Percentiles rank a stretch among this genome's conserved stretches.
These are phyloP conservation scores for Eurotiales sp. DNA, from an alignment of 2,329 filamentous ascomycete species.

Conservation along the genomic window DNA sequence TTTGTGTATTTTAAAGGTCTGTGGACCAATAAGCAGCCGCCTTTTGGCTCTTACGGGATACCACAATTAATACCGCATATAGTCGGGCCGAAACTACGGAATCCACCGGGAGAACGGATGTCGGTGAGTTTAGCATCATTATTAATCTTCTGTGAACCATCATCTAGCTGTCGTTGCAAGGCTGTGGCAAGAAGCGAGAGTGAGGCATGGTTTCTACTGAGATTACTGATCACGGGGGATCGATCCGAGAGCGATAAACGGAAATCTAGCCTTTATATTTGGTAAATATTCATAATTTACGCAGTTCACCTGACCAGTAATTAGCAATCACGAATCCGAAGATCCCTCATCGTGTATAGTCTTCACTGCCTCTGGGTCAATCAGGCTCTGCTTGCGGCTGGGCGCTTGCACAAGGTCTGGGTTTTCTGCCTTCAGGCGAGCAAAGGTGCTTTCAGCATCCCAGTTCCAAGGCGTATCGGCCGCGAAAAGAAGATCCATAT, in stretches of 20 bases:
- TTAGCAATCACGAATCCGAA: slow-evolving; percentile 2
- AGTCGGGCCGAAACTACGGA: slow-evolving; percentile 14
- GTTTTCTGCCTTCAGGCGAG: slow-evolving; percentile 58
- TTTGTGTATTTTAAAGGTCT: background rate
- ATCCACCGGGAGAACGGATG: slow-evolving; percentile 11
- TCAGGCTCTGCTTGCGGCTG: slow-evolving; percentile 29
- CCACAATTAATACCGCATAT: slow-evolving; percentile 9
- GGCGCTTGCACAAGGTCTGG: slow-evolving; percentile 47
- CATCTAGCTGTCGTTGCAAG: no score
- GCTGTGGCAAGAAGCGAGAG: no score
- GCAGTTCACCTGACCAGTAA: no score
- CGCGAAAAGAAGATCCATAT: slow-evolving; percentile 71
- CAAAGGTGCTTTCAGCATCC: slow-evolving; percentile 66
- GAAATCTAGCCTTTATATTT: no score
- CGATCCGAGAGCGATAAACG: no score
- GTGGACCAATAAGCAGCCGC: slow-evolving; percentile 2
- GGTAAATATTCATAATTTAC: no score
- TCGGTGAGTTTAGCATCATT: background rate
- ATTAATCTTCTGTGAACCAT: no score
- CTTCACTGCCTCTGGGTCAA: slow-evolving; percentile 31
- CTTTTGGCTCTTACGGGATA: background rate
- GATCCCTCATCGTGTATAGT: slow-evolving; percentile 10
- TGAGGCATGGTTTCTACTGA: no score
- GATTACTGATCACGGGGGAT: no score
- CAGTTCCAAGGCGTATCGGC: slow-evolving; percentile 64